A percentile compares a stretch with the other conserved stretches of the same genome.
Conservation (phyloP, 345 rosid species). For the Gossypium arboreum region DNA sequence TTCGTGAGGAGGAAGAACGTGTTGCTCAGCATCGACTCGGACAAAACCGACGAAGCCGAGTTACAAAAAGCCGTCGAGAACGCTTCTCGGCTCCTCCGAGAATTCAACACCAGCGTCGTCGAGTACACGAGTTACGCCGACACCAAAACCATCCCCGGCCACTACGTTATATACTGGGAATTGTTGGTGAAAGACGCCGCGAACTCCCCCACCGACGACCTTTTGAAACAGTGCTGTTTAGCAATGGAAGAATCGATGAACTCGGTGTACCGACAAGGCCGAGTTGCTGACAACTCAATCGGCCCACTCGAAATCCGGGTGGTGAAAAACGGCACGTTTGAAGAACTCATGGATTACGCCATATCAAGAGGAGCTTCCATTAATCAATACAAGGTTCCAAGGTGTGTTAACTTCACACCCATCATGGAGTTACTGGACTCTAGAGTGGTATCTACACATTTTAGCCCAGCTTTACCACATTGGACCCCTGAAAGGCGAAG, state of each 20-base stretch:
- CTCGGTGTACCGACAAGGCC: slow-evolving; percentile 84
- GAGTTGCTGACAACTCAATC: slow-evolving; percentile 76
- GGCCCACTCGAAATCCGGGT: slow-evolving; percentile 87
- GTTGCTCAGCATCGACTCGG: slow-evolving; percentile 78
- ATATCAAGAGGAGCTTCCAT: slow-evolving; percentile 94
- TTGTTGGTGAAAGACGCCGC: slow-evolving; percentile 45
- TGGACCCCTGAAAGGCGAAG: slow-evolving; percentile 76
- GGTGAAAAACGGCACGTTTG: slow-evolving; percentile 82
- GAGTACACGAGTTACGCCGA: slow-evolving; percentile 94
- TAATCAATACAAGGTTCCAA: slow-evolving; percentile 91
- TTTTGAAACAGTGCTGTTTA: slow-evolving; percentile 56
- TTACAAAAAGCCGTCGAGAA: slow-evolving; percentile 73
- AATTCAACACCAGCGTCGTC: slow-evolving; percentile 63
- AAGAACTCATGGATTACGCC: slow-evolving; percentile 95
- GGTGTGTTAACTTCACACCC: slow-evolving; percentile 89
- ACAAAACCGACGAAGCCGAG: slow-evolving; percentile 94
- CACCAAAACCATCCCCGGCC: slow-evolving; percentile 80
- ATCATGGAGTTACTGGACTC: slow-evolving; percentile 86
- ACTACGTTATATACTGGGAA: slow-evolving; percentile 91
- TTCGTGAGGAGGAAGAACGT: slow-evolving; percentile 87
- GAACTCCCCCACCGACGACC: slow-evolving; percentile 42
- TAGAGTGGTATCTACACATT: slow-evolving; percentile 61
- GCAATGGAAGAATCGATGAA: slow-evolving; percentile 87
- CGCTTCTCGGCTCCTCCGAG: slow-evolving; percentile 44
- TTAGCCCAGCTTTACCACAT: slow-evolving; percentile 67